Conservation (phyloP, 257 asterid species). For the Eucommia ulmoides region DNA sequence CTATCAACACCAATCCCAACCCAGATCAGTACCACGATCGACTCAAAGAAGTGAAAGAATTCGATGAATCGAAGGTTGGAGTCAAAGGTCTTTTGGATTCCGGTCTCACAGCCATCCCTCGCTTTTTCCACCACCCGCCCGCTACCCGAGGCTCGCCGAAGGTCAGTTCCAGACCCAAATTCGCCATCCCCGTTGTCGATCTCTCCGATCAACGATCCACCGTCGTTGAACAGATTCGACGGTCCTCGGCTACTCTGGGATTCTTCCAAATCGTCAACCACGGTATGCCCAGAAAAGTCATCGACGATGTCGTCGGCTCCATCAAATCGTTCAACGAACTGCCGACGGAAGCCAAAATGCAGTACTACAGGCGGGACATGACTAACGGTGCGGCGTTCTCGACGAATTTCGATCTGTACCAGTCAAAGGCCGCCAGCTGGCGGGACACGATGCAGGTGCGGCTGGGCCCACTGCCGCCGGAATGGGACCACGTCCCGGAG, state of each 20-base stretch:
- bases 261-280: background rate
- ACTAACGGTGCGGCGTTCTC: background rate
- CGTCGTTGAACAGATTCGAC: background rate
- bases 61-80: background rate
- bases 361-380: background rate
- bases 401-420: constrained; percentile 5
- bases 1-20: no score
- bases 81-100: background rate
- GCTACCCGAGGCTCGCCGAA: background rate
- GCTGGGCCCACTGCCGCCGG: background rate
- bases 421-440: constrained; percentile 6
- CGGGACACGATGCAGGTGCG: constrained; percentile 3
- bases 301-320: background rate
- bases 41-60: background rate
- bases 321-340: background rate
- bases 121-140: background rate
- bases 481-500: background rate
- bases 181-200: background rate
- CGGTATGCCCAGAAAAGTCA: background rate
- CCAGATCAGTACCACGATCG: no score
- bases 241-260: background rate
- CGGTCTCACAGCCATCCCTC: constrained; percentile 1
- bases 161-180: background rate
- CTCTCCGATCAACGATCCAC: background rate
- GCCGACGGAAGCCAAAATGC: background rate